phyloP scores from a whole-genome alignment of 2,329 filamentous ascomycete species.

The Penicillium frequentans region DNA sequence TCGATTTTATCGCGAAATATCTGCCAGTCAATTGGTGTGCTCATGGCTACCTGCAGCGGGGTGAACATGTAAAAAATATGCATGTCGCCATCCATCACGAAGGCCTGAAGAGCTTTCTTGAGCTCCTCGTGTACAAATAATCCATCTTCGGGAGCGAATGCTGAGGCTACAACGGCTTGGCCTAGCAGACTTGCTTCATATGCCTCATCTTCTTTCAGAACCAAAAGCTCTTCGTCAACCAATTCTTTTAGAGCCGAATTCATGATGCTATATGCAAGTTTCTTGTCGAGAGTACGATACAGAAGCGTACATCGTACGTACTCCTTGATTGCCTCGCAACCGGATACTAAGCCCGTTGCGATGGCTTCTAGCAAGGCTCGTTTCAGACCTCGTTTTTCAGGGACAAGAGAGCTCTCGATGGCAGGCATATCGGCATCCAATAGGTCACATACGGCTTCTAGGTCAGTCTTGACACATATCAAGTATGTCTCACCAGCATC shows the following conservation, averaged over 20 bases:
- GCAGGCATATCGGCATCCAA: conserved; percentile 71
- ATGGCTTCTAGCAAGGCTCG: conserved; percentile 71
- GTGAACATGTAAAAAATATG: conserved; percentile 77
- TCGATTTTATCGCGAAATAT: conserved; percentile 72
- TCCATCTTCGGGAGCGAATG: conserved; percentile 72
- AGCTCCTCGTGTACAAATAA: conserved; percentile 71
- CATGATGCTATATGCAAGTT: conserved; percentile 55
- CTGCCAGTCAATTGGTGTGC: conserved; percentile 65
- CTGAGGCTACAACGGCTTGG: conserved; percentile 69
- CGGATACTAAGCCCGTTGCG: conserved; percentile 66
- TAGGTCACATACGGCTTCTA: conserved; percentile 68
- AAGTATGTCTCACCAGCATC: conserved; percentile 75
- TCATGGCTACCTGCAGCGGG: conserved; percentile 57
- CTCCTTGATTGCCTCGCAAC: conserved; percentile 63
- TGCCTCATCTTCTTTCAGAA: conserved; percentile 49
- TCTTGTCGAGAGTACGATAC: conserved; percentile 55
- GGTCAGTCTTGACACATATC: conserved; percentile 67
- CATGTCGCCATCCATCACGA: conserved; percentile 80
- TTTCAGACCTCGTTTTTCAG: conserved; percentile 67
- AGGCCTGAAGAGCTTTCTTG: conserved; percentile 64
- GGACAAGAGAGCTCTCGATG: conserved; percentile 67
- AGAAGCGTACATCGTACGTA: conserved; percentile 69
- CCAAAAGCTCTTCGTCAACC: conserved; percentile 56
- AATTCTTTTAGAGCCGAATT: conserved; percentile 62
- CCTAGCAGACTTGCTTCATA: conserved; percentile 67